These are phyloP conservation scores for Nevesoporus exiguus DNA, from an alignment of 768 basidiomycete species.

Conservation along the genomic window DNA sequence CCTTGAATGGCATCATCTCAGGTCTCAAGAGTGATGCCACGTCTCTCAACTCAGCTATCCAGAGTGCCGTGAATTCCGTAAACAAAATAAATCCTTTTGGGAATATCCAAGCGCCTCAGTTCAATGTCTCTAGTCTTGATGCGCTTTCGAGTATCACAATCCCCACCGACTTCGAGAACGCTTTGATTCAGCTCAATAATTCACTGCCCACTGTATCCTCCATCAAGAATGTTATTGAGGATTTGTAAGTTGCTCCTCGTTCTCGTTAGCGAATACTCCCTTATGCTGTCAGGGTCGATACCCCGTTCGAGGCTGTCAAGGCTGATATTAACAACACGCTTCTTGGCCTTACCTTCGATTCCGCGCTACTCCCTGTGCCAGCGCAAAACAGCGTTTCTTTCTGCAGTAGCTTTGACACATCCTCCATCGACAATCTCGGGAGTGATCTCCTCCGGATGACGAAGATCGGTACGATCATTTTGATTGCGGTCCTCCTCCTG, in stretches of 20 bases:
- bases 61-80: slow-evolving; percentile 57
- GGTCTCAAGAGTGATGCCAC: slow-evolving; percentile 69
- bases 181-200: slow-evolving; percentile 72
- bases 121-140: slow-evolving; percentile 71
- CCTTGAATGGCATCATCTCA: slow-evolving; percentile 58
- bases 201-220: slow-evolving; percentile 77
- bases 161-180: slow-evolving; percentile 69
- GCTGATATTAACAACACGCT: slow-evolving; percentile 88
- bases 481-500: slow-evolving; percentile 68
- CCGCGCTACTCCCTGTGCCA: slow-evolving; percentile 75
- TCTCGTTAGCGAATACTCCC: not conserved
- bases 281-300: slow-evolving; percentile 55
- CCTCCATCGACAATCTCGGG: slow-evolving; percentile 82
- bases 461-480: slow-evolving; percentile 73
- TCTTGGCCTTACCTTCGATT: slow-evolving; percentile 63
- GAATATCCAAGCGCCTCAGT: slow-evolving; percentile 64
- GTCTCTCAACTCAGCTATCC: slow-evolving; percentile 65
- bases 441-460: slow-evolving; percentile 74
- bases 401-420: slow-evolving; percentile 76
- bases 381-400: slow-evolving; percentile 64
- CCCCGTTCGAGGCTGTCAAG: slow-evolving; percentile 86
- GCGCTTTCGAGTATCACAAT: slow-evolving; percentile 76
- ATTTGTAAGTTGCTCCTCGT: slow-evolving; percentile 51
- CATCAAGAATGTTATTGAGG: slow-evolving; percentile 63
- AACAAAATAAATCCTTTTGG: slow-evolving; percentile 77